Evolutionary conservation across 2,329 filamentous ascomycete species (phyloP).

Genomic region (Aspergillus sp.): DNA sequence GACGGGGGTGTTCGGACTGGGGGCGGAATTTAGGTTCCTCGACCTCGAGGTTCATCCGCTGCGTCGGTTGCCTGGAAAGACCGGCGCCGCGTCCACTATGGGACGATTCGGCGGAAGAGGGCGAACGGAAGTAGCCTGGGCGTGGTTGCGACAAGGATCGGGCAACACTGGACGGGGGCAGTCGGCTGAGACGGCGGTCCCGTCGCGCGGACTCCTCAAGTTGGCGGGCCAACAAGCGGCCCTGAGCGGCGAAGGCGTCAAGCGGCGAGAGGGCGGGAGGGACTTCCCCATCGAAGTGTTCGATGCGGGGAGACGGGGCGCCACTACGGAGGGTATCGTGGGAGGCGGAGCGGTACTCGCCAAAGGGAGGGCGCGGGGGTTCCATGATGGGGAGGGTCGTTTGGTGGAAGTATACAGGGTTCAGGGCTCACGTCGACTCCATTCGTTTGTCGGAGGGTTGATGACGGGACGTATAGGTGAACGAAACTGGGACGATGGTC

Average conservation of each 20-base stretch:
- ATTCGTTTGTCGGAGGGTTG: neutral
- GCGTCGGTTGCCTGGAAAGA: conserved; percentile 38
- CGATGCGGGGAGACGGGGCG: conserved; percentile 68
- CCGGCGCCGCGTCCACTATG: conserved; percentile 11
- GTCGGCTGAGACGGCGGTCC: conserved; percentile 76
- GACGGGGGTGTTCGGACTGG: conserved; percentile 70
- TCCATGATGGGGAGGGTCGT: conserved; percentile 42
- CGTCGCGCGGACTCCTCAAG: conserved; percentile 74
- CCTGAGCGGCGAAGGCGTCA: conserved; percentile 92
- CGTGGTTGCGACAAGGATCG: conserved; percentile 76
- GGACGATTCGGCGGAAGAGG: conserved; percentile 58
- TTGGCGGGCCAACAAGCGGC: conserved; percentile 79
- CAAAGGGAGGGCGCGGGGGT: conserved; percentile 52
- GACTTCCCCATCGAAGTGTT: conserved; percentile 68
- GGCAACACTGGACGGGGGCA: conserved; percentile 78
- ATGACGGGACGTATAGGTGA: too few relatives aligned
- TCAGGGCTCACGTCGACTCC: neutral
- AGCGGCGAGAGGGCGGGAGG: conserved; percentile 90
- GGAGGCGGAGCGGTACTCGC: conserved; percentile 61
- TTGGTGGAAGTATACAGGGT: neutral
- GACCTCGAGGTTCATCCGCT: conserved; percentile 31
- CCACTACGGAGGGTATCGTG: conserved; percentile 53
- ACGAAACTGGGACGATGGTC: too few relatives aligned
- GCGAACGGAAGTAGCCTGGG: conserved; percentile 76
- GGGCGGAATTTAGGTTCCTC: conserved; percentile 56